These are phyloP conservation scores for Ophiostoma sp. DNA, from an alignment of 2,329 filamentous ascomycete genomes.

Conservation along the genomic window DNA sequence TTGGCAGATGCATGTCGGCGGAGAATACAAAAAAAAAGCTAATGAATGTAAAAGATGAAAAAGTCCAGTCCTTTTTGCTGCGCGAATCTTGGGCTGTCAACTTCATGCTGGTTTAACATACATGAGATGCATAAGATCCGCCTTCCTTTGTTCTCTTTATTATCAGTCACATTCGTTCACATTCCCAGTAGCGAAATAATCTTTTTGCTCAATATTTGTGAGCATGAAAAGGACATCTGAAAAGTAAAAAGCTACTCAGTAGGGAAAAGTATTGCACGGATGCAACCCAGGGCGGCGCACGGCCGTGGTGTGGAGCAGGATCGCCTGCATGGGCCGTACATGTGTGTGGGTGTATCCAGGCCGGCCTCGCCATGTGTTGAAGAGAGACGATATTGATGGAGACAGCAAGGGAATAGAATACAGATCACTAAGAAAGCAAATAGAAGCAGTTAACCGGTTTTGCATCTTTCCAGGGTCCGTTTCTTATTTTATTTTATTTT, in stretches of 20 bases:
- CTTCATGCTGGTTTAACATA: background rate
- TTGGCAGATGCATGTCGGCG: background rate
- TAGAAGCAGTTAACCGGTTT: background rate
- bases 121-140: background rate
- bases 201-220: background rate
- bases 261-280: background rate
- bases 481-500: background rate
- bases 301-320: slow-evolving; percentile 5
- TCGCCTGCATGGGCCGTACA: background rate
- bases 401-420: background rate
- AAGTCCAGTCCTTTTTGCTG: background rate
- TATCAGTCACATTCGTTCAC: background rate
- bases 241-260: background rate
- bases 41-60: background rate
- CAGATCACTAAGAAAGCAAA: background rate
- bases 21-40: background rate
- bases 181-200: background rate
- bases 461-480: slow-evolving; percentile 14
- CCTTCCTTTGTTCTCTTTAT: background rate
- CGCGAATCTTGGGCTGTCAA: background rate
- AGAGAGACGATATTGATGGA: background rate
- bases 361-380: background rate
- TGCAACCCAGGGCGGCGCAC: slow-evolving; percentile 10
- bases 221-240: background rate
- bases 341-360: background rate